A percentile compares a stretch with the other conserved stretches of the same genome.
These are phyloP conservation scores for Clonostachys sp. DNA, from an alignment of 2,329 filamentous ascomycete species.

Conservation along the genomic window DNA sequence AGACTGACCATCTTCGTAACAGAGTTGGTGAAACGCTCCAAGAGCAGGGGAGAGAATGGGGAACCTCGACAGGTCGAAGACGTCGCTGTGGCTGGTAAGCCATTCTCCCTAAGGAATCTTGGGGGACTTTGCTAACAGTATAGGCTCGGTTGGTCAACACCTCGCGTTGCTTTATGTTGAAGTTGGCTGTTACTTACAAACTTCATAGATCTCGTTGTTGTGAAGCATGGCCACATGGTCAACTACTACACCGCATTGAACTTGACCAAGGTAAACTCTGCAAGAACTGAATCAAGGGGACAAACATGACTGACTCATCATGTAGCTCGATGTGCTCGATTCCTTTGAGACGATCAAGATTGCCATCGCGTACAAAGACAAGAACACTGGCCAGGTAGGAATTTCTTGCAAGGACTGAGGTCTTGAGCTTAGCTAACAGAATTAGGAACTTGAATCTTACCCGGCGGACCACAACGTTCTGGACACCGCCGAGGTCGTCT, in stretches of 20 bases:
- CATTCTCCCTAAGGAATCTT: neutral
- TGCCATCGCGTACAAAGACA: slow-evolving; percentile 62
- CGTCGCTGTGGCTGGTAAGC: slow-evolving; percentile 50
- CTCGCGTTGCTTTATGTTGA: too few species aligned
- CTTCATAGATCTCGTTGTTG: slow-evolving; percentile 52
- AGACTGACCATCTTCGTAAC: slow-evolving; percentile 9
- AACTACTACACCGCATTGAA: slow-evolving; percentile 63
- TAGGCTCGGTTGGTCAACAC: too few species aligned
- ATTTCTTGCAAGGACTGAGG: too few species aligned
- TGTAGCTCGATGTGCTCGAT: slow-evolving; percentile 51
- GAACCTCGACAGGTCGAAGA: slow-evolving; percentile 51
- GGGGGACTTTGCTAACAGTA: too few species aligned
- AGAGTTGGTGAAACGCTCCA: slow-evolving; percentile 39
- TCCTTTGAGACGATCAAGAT: slow-evolving; percentile 71
- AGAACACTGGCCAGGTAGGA: slow-evolving; percentile 7
- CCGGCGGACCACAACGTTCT: slow-evolving; percentile 58
- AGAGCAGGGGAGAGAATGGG: slow-evolving; percentile 36
- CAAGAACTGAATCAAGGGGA: slow-evolving; percentile 3
- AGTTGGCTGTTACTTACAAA: too few species aligned
- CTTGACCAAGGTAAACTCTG: slow-evolving; percentile 38
- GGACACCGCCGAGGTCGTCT: slow-evolving; percentile 57
- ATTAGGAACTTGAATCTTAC: slow-evolving; percentile 50
- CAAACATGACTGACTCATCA: slow-evolving; percentile 1
- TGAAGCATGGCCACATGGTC: slow-evolving; percentile 29
- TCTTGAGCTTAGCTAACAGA: neutral